These are phyloP conservation scores for Phaeosphaeriaceae sp. DNA, from an alignment of 2,329 filamentous ascomycete species.

Conservation along the genomic window DNA sequence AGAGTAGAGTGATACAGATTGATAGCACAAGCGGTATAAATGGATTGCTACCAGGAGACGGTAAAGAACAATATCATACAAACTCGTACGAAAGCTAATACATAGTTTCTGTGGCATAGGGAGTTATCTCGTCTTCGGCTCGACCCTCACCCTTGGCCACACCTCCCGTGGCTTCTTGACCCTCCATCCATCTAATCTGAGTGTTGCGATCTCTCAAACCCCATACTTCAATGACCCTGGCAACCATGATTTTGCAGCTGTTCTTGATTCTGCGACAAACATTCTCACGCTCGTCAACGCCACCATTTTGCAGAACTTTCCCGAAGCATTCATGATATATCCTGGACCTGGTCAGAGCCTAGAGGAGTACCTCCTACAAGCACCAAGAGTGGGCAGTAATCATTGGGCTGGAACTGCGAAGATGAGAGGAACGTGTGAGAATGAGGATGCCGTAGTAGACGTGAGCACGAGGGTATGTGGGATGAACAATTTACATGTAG, in stretches of 20 bases:
- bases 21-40: constrained; percentile 1
- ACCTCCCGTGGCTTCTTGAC: constrained; percentile 66
- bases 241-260: constrained; percentile 61
- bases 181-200: constrained; percentile 58
- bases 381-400: constrained; percentile 25
- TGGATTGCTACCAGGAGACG: not conserved
- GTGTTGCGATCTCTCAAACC: constrained; percentile 61
- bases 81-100: too few relatives aligned
- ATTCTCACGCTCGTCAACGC: constrained; percentile 45
- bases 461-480: constrained; percentile 52
- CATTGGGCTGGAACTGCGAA: constrained; percentile 60
- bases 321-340: constrained; percentile 60
- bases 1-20: constrained; percentile 67
- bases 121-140: constrained; percentile 35
- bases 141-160: constrained; percentile 66
- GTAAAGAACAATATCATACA: not conserved
- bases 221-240: constrained; percentile 62
- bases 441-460: constrained; percentile 51
- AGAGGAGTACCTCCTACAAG: constrained; percentile 34
- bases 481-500: constrained; percentile 47
- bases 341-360: constrained; percentile 57
- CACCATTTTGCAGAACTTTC: constrained; percentile 57
- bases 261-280: constrained; percentile 65
- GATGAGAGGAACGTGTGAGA: constrained; percentile 41
- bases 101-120: not conserved